A percentile compares a stretch with the other conserved stretches of the same genome.
Evolutionary conservation across 2,329 filamentous ascomycete species (phyloP).

Genomic region (Monilinia fructigena): DNA sequence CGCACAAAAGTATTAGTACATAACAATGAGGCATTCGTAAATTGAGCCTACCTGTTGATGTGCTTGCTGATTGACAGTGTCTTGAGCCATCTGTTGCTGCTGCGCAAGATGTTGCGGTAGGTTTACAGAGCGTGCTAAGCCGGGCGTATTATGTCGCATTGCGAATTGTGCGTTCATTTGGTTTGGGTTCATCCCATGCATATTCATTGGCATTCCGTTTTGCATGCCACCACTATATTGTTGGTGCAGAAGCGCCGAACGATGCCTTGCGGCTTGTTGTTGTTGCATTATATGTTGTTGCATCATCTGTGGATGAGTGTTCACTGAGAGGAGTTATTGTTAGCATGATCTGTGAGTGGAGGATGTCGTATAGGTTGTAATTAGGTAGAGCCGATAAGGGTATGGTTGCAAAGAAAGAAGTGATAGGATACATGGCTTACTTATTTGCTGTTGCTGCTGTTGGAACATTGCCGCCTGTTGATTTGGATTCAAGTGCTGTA

Average conservation of each 20-base stretch:
- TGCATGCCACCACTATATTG: conserved; percentile 54
- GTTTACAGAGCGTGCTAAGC: conserved; percentile 47
- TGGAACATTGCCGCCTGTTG: conserved; percentile 43
- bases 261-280: conserved; percentile 25
- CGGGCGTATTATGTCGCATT: conserved; percentile 46
- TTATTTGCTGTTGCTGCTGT: conserved; percentile 33
- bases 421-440: conserved; percentile 37
- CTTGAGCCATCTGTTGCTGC: conserved; percentile 43
- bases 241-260: conserved; percentile 53
- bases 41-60: conserved; percentile 40
- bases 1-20: neutral
- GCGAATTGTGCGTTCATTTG: conserved; percentile 52
- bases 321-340: conserved; percentile 1
- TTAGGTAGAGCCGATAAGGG: neutral
- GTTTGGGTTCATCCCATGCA: conserved; percentile 33
- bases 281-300: conserved; percentile 46
- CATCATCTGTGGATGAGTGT: conserved; percentile 42
- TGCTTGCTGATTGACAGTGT: conserved; percentile 41
- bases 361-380: neutral
- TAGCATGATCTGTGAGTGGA: neutral
- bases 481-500: conserved; percentile 67
- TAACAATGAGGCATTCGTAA: neutral
- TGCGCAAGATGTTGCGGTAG: conserved; percentile 48
- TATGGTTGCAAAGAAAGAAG: neutral
- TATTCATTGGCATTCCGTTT: conserved; percentile 48